Evolutionary conservation across 1,284 basidiomycete genomes (phyloP), one percentile per base, ranked within the genome.

Genomic region (Jaminaea rosea): DNA sequence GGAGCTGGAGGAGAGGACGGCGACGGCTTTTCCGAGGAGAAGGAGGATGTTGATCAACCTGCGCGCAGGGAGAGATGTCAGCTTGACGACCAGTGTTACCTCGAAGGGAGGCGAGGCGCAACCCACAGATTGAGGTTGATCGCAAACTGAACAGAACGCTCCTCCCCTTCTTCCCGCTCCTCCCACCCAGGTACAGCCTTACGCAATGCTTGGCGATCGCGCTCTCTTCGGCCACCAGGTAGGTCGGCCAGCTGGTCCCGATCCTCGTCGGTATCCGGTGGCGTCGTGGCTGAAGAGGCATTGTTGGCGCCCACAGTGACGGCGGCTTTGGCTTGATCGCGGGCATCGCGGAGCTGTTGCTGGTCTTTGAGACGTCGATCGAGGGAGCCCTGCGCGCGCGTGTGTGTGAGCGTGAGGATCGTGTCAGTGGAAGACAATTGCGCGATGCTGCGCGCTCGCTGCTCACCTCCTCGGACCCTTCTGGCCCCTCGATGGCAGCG

Each of bases 1-100:
- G 6, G 80, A 81, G 37, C 77, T 76, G 24, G 79, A 80, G 32
- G 79, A 76, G 21, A 78, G 67, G 13, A 80, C 78, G 0, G 80
- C 79, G 0, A 78, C 60, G 11, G 75, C 76, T 60, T 81, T 81
- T 3, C 76, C 77, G 1, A 62, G 75, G 4, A 81, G 75, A 3
- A 81, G 74, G 2, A 79, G 17, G 45, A 80, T 55, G 56, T 81
- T 81, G 58, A 80, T 36, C n/a, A 10, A 3, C 72, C 15, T 66
- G 44, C 6, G 46, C 24, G 36, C 4, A n/a, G n/a, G n/a, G n/a
- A 21, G 9, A 36, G 34, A 36, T n/a, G 34, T 6, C n/a, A 4
- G 21, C 21, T 4, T 6, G 10, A 36, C 3, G 21, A 10, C 34
- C 4, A 44, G 37, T 15, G 34, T 44, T 23, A 15, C 17, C 41